Evolutionary conservation across 2,329 filamentous ascomycete species (phyloP).

Genomic region (Hypoxylon sp.): DNA sequence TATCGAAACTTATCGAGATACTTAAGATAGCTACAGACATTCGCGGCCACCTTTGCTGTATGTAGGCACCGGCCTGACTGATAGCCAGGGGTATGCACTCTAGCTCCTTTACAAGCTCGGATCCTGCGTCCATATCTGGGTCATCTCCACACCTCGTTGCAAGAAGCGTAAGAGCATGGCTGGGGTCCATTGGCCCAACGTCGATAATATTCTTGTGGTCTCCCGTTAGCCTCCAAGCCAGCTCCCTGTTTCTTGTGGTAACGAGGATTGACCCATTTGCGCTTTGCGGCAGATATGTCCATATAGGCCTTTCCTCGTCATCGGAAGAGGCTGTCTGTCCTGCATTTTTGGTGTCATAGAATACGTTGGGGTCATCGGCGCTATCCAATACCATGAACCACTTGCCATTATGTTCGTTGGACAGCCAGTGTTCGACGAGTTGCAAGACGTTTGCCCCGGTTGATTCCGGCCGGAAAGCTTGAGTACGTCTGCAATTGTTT

Average conservation of each 20-base stretch:
- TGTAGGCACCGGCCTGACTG: background rate
- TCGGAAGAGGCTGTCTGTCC: background rate
- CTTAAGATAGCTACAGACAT: background rate
- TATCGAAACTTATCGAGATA: background rate
- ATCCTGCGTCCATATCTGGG: background rate
- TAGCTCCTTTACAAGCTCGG: background rate
- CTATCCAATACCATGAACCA: conserved; percentile 1
- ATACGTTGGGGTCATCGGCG: background rate
- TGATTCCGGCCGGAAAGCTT: background rate
- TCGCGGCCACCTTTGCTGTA: background rate
- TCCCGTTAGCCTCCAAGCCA: background rate
- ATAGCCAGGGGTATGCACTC: background rate
- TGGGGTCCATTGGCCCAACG: background rate
- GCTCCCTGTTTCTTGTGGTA: background rate
- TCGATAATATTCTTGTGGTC: background rate
- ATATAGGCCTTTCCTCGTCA: background rate
- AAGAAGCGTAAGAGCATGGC: background rate
- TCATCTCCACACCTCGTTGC: background rate
- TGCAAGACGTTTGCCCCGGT: background rate
- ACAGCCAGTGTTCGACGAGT: background rate
- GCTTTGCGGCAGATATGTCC: background rate
- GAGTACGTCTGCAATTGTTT: background rate
- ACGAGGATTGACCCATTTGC: background rate
- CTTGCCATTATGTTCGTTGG: background rate
- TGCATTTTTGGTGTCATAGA: background rate